Base-by-base conservation (phyloP, 768 basidiomycete genomes). In the Melanogaster broomeanus region DNA sequence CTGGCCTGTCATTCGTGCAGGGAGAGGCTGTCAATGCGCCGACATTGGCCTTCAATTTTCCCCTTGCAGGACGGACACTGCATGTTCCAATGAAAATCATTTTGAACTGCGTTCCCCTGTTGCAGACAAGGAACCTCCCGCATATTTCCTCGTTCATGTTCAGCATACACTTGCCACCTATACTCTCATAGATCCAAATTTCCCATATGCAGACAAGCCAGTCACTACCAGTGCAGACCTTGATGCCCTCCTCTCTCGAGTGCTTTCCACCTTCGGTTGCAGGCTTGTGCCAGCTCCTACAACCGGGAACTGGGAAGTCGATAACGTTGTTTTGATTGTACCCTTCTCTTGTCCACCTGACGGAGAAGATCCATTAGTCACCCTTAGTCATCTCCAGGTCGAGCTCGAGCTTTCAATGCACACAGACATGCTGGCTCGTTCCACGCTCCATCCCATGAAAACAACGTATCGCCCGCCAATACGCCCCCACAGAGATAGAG, bases 1-100 rank as follows among this genome's bases (percentile, higher is more conserved):
- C 41, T 83, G 81, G 81, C 76, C 77, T 39, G 75, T 78, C 48
- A 77, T 80, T 48, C 73, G 69, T 42, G 64, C 60, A 35, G 67
- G 64, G 7, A 72, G 79, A 2, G 71, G 76, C 15, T 83, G 82
- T 59, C 67, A 68, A n/a, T 83, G 81, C 60, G 49, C 60, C 37
- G 59, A 63, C 37, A 57, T 64, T 45, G 62, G 61, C 41, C 54
- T 35, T 18, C 59, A 16, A 21, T 18, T 12, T 35, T 38, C 31
- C 43, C 53, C 9, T 47, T 40, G 47, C 51, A 57, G 49, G 33
- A 38, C 44, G 35, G 48, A 61, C 44, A 49, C 15, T 21, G n/a
- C 42, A 9, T 63, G 62, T 43, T 30, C 49, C 21, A 52, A 58
- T 24, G 52, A 37, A 15, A 51, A 55, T n/a, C n/a, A n/a, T 56